Evolutionary conservation across 306 rosid genomes (phyloP), one percentile per base, ranked within the genome.

Genomic region (Echinosophora koreensis): DNA sequence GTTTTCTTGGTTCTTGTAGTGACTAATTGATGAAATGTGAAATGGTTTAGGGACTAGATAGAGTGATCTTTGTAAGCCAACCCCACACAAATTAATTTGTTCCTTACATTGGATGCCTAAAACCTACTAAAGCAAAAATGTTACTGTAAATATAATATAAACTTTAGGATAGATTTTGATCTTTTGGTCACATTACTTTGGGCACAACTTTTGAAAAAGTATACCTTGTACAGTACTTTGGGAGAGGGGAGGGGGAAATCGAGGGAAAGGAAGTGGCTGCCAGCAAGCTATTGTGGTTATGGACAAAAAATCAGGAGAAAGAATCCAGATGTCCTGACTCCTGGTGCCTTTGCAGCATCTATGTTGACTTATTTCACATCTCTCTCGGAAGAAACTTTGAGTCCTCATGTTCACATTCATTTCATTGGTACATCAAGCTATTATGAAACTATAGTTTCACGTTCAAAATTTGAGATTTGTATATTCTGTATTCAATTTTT

Each of bases 71-170:
- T 59, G 8, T 54, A 67, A 28, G 47, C 76, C 30, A 75, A 56
- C 68, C 85, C 88, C 52, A 81, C 71, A 35, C 39, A 28, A 50
- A 44, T 15, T 47, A 22, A 35, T 69, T 65, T 44, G 74, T 59
- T 62, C 71, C 58, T 79, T 75, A 5, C 80, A 28, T 73, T 81
- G 86, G 85, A 79, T 73, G 39, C 77, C 67, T 71, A 22, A 66
- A 70, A 44, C 56, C 8, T 55, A 62, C 65, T 52, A 58, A 63
- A 58, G 73, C 49, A 17, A 38, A 39, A 6, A 66, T 11, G 7
- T 14, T n/a, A 5, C 5, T 5, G n/a, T n/a, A n/a, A 5, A 2
- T 60, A 65, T 38, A 65, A 41, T 67, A 55, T 66, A 62, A 65
- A 58, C 3, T 8, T 42, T 9, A 42, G 12, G 47, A 42, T 42